These are phyloP conservation scores for Hydrangea macrophylla DNA, from an alignment of 148 eudicot species.

Conservation along the genomic window DNA sequence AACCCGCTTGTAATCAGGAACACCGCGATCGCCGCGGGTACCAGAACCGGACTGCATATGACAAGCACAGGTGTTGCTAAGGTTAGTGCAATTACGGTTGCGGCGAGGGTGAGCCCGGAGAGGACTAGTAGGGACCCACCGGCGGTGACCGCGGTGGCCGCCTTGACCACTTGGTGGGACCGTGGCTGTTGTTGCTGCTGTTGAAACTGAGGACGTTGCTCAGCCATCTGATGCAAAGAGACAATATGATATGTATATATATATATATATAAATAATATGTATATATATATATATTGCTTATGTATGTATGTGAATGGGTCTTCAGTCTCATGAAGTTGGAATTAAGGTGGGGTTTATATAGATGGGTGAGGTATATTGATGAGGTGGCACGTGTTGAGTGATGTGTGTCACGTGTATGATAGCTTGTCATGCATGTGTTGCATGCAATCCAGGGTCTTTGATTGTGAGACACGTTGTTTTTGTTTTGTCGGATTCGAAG, in stretches of 20 bases:
- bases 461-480: not conserved
- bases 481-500: constrained; percentile 2
- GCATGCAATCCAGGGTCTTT: not conserved
- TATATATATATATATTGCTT: no score
- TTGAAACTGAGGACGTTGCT: constrained; percentile 1
- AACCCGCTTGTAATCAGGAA: constrained; percentile 40
- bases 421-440: constrained; percentile 27
- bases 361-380: not conserved
- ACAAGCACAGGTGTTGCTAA: constrained; percentile 54
- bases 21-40: constrained; percentile 48
- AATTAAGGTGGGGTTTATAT: not conserved
- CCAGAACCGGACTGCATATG: constrained; percentile 60
- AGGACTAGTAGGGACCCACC: constrained; percentile 41
- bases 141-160: constrained; percentile 29
- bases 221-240: not conserved
- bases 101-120: constrained; percentile 34
- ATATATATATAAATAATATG: not conserved
- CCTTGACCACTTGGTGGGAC: constrained; percentile 45
- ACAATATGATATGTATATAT: not conserved
- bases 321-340: no score
- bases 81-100: constrained; percentile 42
- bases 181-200: constrained; percentile 18
- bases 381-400: constrained; percentile 23
- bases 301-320: no score
- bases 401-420: constrained; percentile 33